Conservation (phyloP, 1,139 yeast species). For the Keqinozyma sinolaborantium region DNA sequence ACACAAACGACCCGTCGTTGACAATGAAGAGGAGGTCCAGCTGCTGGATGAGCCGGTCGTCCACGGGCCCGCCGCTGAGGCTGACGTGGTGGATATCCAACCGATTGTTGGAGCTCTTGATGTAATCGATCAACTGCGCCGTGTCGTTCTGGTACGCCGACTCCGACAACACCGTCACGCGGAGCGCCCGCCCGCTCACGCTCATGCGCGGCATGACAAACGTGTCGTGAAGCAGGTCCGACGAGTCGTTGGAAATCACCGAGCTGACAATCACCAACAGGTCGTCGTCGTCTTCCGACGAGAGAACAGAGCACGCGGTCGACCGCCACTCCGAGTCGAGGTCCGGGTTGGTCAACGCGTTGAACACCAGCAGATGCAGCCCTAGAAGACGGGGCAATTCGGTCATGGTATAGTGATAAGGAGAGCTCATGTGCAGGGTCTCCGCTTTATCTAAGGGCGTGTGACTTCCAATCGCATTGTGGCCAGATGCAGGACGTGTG, state of each 20-base stretch:
- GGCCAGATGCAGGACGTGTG: background rate
- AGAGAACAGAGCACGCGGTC: background rate
- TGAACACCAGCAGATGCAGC: constrained; percentile 38
- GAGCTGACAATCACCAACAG: background rate
- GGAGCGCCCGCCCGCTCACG: constrained; percentile 2
- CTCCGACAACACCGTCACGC: background rate
- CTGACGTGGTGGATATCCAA: constrained; percentile 17
- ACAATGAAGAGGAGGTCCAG: constrained; percentile 32
- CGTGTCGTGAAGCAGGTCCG: background rate
- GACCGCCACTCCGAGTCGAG: constrained; percentile 17
- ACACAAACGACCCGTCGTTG: constrained; percentile 37
- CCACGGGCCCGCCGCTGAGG: constrained; percentile 4
- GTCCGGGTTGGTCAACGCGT: constrained; percentile 41
- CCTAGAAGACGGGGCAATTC: constrained; percentile 19
- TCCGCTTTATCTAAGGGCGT: background rate
- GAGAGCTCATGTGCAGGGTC: background rate
- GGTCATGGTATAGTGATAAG: background rate
- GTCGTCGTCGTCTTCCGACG: background rate
- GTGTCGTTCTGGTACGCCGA: constrained; percentile 16
- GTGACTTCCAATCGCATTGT: background rate
- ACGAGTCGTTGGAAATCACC: background rate
- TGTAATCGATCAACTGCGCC: constrained; percentile 15
- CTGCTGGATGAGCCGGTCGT: constrained; percentile 10
- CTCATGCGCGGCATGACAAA: constrained; percentile 1
- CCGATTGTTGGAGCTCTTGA: constrained; percentile 9